Base-by-base conservation (phyloP, 2,329 filamentous ascomycete genomes). In the Penicillium fuscoglaucum region DNA sequence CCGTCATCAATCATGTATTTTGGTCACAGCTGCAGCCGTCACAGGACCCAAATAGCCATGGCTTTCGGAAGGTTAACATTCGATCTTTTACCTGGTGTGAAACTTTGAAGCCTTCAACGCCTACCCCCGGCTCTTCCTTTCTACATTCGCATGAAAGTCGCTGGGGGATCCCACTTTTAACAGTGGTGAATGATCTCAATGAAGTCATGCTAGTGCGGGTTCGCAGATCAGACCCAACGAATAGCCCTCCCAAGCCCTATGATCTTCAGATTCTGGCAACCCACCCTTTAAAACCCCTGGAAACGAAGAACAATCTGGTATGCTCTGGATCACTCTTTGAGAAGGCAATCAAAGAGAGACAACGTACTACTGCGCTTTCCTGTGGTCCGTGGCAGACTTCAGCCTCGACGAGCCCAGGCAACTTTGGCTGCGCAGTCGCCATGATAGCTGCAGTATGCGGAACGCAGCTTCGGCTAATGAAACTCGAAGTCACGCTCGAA, bases 1-100 rank as follows among this genome's bases (percentile, higher is more conserved):
- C 80, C 6, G 72, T 87, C n/a, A 67, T 86, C 39, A 87, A 87
- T 60, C 68, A 79, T 53, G 68, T 72, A 5, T 65, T 85, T 43
- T 69, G 72, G 17, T 58, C 69, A 0, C 76, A 80, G 75, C 82
- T 72, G 43, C 61, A 52, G 46, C 55, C 48, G 9, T 62, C 52
- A 37, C 66, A 56, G 39, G 60, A 62, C 50, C 67, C 68, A 17
- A 61, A 50, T 15, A 71, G 54, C 0, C 52, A 65, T n/a, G 41
- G 57, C 8, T 64, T 71, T 48, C 66, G 69, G 12, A 74, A 73
- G 52, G 63, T 63, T 26, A 70, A 71, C 28, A 72, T 80, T 49
- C 71, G 76, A 35, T 70, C 76, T 17, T 80, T 80, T 60, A 59
- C 72, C n/a, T 80, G 78, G 78, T 73, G 71, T 44, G 65, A 69